These are phyloP conservation scores for Sequoia sempervirens DNA, from an alignment of 75 land plant genomes.

Conservation along the genomic window DNA sequence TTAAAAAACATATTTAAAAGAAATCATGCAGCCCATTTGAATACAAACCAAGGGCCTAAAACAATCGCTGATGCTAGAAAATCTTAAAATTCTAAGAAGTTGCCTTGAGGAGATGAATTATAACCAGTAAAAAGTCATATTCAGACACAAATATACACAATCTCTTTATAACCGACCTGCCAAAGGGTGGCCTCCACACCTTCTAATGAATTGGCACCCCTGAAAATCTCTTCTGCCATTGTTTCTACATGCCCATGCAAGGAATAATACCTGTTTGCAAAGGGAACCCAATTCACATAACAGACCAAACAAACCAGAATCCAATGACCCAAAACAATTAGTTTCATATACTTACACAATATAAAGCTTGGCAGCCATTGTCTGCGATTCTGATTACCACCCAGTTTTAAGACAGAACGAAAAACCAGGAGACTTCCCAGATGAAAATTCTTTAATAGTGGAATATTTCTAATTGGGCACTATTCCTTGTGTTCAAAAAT, in stretches of 20 bases:
- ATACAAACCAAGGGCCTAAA: background rate
- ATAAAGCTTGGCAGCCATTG: background rate
- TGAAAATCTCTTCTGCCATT: conserved; percentile 46
- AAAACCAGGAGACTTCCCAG: background rate
- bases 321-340: background rate
- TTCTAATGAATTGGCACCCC: conserved; percentile 49
- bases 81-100: background rate
- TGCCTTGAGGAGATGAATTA: background rate
- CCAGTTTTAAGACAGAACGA: background rate
- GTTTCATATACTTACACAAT: background rate
- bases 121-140: background rate
- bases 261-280: conserved; percentile 44
- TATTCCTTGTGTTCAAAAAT: background rate
- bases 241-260: conserved; percentile 56
- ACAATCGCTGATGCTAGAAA: background rate
- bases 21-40: too few species aligned
- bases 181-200: conserved; percentile 63
- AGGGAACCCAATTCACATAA: background rate
- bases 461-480: too few species aligned
- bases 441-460: too few species aligned
- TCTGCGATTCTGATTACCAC: background rate
- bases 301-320: background rate
- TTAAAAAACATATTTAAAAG: too few species aligned
- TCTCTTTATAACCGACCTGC: conserved; percentile 24
- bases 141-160: background rate